Base-by-base conservation (phyloP, 371 early-diverging fungal genomes). In the Capniomyces stellatus region DNA sequence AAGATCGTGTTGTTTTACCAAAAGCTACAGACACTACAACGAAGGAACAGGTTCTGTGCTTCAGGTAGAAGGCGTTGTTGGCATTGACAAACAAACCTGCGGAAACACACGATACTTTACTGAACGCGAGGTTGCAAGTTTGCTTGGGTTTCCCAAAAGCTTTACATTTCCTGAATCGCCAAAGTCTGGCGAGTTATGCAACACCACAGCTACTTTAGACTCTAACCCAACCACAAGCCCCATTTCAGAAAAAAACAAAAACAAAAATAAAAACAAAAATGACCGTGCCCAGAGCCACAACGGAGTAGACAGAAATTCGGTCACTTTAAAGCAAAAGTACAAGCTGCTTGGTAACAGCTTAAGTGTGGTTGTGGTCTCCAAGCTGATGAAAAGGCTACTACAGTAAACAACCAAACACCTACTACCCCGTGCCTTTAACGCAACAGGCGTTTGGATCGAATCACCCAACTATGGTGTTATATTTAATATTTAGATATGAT, bases 1-100 rank as follows among this genome's bases (percentile, higher is more conserved):
- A 27, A 71, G 83, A 25, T 77, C 84, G 25, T 85, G 85, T 53
- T 89, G 89, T 59, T 89, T 89, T 60, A 89, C 89, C 12, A 89
- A 89, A 64, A 82, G 81, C 0, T 89, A 87, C 58, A 71, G 68
- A 50, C 80, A 80, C 52, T 85, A 79, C 63, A 83, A 77, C 8
- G 82, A 87, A 57, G 85, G 79, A 21, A 84, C 82, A 0, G 89
- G 73, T 4, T 73, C 73, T 8, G 47, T 74, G 19, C 54, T 73
- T 23, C 61, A 73, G 31, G 48, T 56, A 15, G 27, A 40, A 4
- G 69, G 69, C 19, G 57, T 51, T 6, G 58, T 58, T 13, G 57
- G 61, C 44, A 51, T 40, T 25, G 64, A 58, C 13, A 52, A 58
- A n/a, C 58, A 57, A 60, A 61, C 62, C 1, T 25, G 21, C 3